Evolutionary conservation across 2,329 filamentous ascomycete genomes (phyloP), one percentile per base, ranked within the genome.

Genomic region (Ambrosiella beaveri): DNA sequence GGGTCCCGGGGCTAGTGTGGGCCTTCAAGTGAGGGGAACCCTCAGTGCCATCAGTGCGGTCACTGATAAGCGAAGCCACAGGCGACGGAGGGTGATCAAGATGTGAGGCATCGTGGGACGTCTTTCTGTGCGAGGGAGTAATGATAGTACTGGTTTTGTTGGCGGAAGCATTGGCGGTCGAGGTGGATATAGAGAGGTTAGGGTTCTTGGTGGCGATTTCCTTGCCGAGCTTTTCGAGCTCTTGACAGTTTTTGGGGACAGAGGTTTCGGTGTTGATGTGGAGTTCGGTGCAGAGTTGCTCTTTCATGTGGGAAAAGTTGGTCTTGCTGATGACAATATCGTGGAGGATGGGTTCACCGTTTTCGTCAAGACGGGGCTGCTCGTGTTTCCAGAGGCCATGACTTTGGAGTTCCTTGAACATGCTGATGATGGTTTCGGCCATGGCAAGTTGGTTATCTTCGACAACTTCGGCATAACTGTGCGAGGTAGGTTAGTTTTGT

Each of bases 391-490:
- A 84, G 2, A 71, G 65, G 63, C 82, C 77, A 17, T 71, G 70
- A 61, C 71, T 78, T 61, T 78, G 74, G 51, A 84, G 75, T 79
- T 84, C 83, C 57, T 74, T 72, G 66, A 83, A 84, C 19, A 84
- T 73, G 68, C 83, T 83, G 66, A 82, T 79, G 1, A 82, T 78
- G 17, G 80, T 82, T 58, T 79, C 78, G 60, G 82, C 79, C 58
- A 84, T 72, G 53, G 79, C 77, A 64, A 81, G 79, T 65, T 83
- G 80, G 1, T 79, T 82, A 68, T 82, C 81, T 63, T 84, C 80
- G 40, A 84, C 68, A 17, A 83, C 78, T 65, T 84, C 80, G 57
- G 79, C 80, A 63, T 83, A 82, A 58, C 78, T 81, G 62, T 3
- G 27, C 3, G 13, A 27, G 6, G 4, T 39, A 19, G 36, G 51